These are phyloP conservation scores for Botrytis medusae DNA, from an alignment of 2,329 filamentous ascomycete genomes.

Conservation along the genomic window DNA sequence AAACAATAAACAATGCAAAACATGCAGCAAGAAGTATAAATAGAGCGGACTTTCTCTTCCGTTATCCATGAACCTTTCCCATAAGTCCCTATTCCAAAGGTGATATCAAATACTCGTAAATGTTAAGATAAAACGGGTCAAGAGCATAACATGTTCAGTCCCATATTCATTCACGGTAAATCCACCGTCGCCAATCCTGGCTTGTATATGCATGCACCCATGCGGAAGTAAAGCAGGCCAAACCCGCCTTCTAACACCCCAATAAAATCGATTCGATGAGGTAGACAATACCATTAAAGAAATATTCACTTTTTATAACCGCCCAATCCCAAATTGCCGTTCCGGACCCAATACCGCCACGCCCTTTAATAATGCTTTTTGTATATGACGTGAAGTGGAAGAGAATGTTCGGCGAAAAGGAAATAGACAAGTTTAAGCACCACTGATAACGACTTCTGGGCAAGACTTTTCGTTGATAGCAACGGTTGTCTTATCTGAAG, in stretches of 20 bases:
- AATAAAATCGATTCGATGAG: background rate
- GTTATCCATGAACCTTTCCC: background rate
- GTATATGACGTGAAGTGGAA: constrained; percentile 18
- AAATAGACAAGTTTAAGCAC: constrained; percentile 27
- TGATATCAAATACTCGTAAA: background rate
- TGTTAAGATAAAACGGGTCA: constrained; percentile 2
- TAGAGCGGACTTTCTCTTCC: constrained; percentile 10
- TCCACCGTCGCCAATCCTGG: constrained; percentile 15
- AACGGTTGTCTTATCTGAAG: constrained; percentile 29
- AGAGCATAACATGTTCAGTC: background rate
- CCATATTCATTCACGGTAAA: constrained; percentile 10
- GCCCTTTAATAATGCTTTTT: constrained; percentile 24
- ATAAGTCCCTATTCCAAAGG: background rate
- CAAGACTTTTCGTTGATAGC: constrained; percentile 28
- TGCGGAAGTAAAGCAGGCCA: constrained; percentile 11
- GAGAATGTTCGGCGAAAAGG: constrained; percentile 18
- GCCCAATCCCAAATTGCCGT: constrained; percentile 12
- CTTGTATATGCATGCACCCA: constrained; percentile 18
- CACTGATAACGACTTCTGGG: constrained; percentile 37
- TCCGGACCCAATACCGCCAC: constrained; percentile 18
- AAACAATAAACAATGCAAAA: constrained; percentile 1
- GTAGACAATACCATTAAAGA: constrained; percentile 11
- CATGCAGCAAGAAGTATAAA: constrained; percentile 17
- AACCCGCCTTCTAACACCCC: constrained; percentile 18
- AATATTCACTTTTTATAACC: constrained; percentile 20